phyloP scores from a whole-genome alignment of 2,329 filamentous ascomycete genomes.

The Onygena corvina region DNA sequence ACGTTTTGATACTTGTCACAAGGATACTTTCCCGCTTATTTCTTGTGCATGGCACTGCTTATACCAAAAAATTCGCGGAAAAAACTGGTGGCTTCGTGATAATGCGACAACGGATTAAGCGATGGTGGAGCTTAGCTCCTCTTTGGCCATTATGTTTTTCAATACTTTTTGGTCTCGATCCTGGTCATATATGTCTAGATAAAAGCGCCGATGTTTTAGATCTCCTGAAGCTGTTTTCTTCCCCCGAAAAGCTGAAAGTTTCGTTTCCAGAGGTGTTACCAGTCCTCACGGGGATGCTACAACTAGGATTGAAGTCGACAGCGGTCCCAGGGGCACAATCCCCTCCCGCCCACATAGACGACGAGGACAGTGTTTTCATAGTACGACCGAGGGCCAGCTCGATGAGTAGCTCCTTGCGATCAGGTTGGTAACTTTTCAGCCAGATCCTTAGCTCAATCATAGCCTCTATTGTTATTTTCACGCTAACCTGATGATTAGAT shows the following conservation, averaged over 20 bases:
- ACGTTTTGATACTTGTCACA: conserved; percentile 66
- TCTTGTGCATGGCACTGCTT: conserved; percentile 66
- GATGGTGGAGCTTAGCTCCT: conserved; percentile 77
- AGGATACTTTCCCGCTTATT: conserved; percentile 76
- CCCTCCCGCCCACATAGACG: conserved; percentile 6
- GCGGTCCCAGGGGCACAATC: conserved; percentile 43
- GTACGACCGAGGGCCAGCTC: conserved; percentile 1
- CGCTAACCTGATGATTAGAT: background rate
- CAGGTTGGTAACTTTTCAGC: background rate
- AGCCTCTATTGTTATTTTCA: background rate
- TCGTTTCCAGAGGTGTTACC: conserved; percentile 65
- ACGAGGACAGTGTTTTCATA: conserved; percentile 3
- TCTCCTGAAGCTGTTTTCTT: conserved; percentile 58
- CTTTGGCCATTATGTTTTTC: conserved; percentile 83
- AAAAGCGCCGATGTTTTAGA: conserved; percentile 61
- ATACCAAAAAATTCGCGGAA: conserved; percentile 71
- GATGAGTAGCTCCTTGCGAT: conserved; percentile 1
- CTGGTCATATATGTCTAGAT: conserved; percentile 61
- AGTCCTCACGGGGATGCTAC: conserved; percentile 75
- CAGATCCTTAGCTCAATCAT: background rate
- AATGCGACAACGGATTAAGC: conserved; percentile 66
- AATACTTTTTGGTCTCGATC: conserved; percentile 74
- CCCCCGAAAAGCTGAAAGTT: conserved; percentile 49
- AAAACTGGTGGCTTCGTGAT: conserved; percentile 83
- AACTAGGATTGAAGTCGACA: conserved; percentile 63